These are phyloP conservation scores for Croton laevigatus DNA, from an alignment of 441 rosid genomes.

Conservation along the genomic window DNA sequence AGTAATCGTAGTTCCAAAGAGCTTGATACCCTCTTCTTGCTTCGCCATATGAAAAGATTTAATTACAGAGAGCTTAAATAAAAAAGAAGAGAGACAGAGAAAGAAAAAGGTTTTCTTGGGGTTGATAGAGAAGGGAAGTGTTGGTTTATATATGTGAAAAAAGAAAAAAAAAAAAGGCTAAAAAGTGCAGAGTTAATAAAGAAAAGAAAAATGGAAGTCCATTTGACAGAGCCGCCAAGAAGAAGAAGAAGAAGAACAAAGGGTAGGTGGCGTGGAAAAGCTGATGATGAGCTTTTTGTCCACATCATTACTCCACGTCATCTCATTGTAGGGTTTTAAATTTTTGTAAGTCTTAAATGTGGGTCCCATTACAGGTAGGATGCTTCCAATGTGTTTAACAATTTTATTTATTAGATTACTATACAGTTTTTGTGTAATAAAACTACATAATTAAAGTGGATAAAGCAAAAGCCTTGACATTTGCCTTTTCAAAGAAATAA, in stretches of 20 bases:
- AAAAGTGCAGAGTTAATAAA: neutral
- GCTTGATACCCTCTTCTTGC: conserved; percentile 71
- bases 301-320: conserved; percentile 56
- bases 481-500: conserved; percentile 15
- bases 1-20: conserved; percentile 70
- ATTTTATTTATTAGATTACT: neutral
- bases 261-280: conserved; percentile 51
- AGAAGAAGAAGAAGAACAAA: neutral
- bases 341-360: conserved; percentile 16
- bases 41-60: conserved; percentile 31
- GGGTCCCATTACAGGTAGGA: conserved; percentile 39
- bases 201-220: neutral
- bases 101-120: neutral
- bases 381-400: conserved; percentile 35
- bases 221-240: conserved; percentile 30
- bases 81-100: conserved; percentile 4
- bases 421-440: too few relatives aligned
- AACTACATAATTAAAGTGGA: conserved; percentile 16
- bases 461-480: conserved; percentile 18
- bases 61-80: neutral
- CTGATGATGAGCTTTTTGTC: conserved; percentile 47
- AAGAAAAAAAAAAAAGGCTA: neutral
- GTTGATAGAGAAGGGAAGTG: conserved; percentile 12
- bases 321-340: conserved; percentile 7
- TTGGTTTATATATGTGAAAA: neutral